These are phyloP conservation scores for Sanghuangporus sanghuang DNA, from an alignment of 1,284 basidiomycete genomes.

Conservation along the genomic window DNA sequence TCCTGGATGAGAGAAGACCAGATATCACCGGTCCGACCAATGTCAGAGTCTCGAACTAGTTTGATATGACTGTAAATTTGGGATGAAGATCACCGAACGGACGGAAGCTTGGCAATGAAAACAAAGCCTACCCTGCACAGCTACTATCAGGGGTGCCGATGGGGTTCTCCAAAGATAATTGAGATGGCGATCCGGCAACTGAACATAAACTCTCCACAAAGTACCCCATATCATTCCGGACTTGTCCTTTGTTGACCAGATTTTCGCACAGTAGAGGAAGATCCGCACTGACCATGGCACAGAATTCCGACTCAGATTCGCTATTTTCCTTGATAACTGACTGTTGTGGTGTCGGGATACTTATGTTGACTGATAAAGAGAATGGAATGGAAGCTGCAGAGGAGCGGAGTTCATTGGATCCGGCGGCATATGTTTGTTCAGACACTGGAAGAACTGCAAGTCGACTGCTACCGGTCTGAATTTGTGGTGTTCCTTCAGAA, in stretches of 20 bases:
- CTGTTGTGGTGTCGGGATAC: not conserved
- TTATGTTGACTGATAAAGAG: not conserved
- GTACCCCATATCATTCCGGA: not conserved
- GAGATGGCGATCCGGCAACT: not conserved
- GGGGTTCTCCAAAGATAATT: not conserved
- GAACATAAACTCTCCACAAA: not conserved
- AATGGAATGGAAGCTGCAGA: conserved; percentile 3
- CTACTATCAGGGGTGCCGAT: not conserved
- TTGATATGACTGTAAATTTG: not conserved
- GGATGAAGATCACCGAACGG: not conserved
- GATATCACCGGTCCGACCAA: not conserved
- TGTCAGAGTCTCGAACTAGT: no score
- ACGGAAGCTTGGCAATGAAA: not conserved
- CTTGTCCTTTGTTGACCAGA: not conserved
- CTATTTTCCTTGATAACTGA: not conserved
- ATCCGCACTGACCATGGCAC: not conserved
- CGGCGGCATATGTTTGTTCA: not conserved
- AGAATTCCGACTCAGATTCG: not conserved
- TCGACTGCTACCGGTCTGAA: not conserved
- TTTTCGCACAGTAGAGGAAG: not conserved
- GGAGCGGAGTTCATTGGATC: not conserved
- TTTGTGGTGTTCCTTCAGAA: not conserved
- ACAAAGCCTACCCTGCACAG: conserved; percentile 1
- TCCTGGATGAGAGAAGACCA: conserved; percentile 3
- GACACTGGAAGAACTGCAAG: not conserved